phyloP scores from a whole-genome alignment of 2,329 filamentous ascomycete species.

The Cercospora berteroae region DNA sequence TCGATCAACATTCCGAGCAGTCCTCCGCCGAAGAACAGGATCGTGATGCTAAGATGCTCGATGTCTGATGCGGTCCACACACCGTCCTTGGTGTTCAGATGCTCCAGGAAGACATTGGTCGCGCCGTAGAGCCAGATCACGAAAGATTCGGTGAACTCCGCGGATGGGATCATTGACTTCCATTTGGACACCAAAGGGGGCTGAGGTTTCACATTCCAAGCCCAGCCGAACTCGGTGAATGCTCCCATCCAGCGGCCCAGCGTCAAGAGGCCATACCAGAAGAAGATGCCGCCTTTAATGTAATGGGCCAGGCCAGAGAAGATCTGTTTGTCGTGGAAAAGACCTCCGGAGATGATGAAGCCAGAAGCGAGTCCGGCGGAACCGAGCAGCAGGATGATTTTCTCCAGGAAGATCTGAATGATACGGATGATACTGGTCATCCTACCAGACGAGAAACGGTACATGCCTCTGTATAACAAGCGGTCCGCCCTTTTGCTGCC shows the following conservation, averaged over 20 bases:
- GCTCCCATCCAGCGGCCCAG: conserved; percentile 86
- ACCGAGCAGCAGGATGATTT: conserved; percentile 73
- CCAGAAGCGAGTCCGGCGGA: conserved; percentile 72
- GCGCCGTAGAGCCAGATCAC: conserved; percentile 87
- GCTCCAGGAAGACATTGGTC: conserved; percentile 90
- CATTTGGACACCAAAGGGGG: conserved; percentile 59
- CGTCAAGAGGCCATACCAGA: conserved; percentile 85
- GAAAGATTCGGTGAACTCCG: conserved; percentile 85
- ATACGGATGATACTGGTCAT: conserved; percentile 59
- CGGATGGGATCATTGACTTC: conserved; percentile 64
- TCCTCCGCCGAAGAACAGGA: conserved; percentile 91
- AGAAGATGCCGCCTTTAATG: conserved; percentile 92
- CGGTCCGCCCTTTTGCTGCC: conserved; percentile 33
- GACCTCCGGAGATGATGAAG: conserved; percentile 72
- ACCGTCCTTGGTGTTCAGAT: conserved; percentile 69
- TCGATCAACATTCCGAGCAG: conserved; percentile 53
- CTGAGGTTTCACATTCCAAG: conserved; percentile 81
- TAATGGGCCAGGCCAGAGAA: conserved; percentile 90
- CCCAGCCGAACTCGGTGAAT: conserved; percentile 89
- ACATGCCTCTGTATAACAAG: conserved; percentile 28
- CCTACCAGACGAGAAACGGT: conserved; percentile 43
- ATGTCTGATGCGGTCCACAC: conserved; percentile 76
- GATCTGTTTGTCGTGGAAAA: conserved; percentile 61
- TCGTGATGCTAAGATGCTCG: conserved; percentile 87
- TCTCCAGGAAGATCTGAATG: conserved; percentile 68